phyloP scores from a whole-genome alignment of 495 filamentous ascomycete genomes.

The Massariosphaeria phaeospora region DNA sequence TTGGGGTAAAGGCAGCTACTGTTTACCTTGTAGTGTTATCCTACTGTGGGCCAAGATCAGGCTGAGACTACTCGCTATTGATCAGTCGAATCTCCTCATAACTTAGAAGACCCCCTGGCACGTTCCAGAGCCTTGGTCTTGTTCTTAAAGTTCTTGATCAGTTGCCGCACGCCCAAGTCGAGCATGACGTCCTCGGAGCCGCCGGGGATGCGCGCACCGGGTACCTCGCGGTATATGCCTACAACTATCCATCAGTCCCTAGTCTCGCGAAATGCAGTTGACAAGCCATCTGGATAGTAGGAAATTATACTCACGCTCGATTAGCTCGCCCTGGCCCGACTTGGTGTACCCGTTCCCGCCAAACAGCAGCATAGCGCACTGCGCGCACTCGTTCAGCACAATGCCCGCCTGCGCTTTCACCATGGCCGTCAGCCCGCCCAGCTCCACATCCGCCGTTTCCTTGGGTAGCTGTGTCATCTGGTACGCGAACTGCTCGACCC shows the following conservation, averaged over 20 bases:
- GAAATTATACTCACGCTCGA: conserved; percentile 51
- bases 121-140: conserved; percentile 57
- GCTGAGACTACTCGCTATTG: no score
- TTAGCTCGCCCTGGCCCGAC: conserved; percentile 63
- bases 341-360: conserved; percentile 68
- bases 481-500: conserved; percentile 71
- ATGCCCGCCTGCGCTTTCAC: conserved; percentile 67
- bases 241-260: conserved; percentile 4
- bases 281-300: background rate
- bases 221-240: conserved; percentile 64
- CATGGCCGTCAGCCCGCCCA: conserved; percentile 66
- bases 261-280: background rate
- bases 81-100: conserved; percentile 18
- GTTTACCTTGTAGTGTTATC: no score
- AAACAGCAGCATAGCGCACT: conserved; percentile 63
- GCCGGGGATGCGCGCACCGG: conserved; percentile 59
- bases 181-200: conserved; percentile 73
- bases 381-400: conserved; percentile 65
- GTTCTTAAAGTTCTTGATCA: conserved; percentile 65
- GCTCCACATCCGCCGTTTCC: conserved; percentile 56
- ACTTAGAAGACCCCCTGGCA: conserved; percentile 36
- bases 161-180: conserved; percentile 63
- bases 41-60: no score
- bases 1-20: no score
- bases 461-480: conserved; percentile 60